Evolutionary conservation across 2,329 filamentous ascomycete species (phyloP).

Genomic region (Epichloe bromicola): DNA sequence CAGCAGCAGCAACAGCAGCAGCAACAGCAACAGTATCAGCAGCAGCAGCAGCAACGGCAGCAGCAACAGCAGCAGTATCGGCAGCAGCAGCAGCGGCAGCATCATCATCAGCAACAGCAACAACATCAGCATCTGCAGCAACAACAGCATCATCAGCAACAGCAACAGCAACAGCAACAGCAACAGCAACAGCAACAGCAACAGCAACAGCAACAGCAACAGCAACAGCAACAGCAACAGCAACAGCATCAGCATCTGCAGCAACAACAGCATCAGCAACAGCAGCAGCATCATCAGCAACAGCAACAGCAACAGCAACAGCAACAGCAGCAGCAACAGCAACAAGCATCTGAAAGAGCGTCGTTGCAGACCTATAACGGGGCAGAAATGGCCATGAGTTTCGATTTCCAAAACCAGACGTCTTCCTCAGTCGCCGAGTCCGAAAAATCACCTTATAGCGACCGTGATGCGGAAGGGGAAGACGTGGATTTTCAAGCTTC

Average conservation of each 20-base stretch:
- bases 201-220: fast-evolving
- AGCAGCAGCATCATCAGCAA: no score
- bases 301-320: no score
- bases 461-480: neutral
- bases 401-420: neutral
- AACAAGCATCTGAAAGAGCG: neutral
- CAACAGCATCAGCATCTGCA: no score
- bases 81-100: fast-evolving
- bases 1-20: fast-evolving
- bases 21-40: fast-evolving
- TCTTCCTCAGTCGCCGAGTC: neutral
- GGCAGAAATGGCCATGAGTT: neutral
- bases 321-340: neutral
- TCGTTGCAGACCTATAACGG: neutral
- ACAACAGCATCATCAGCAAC: fast-evolving
- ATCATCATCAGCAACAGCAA: fast-evolving
- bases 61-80: fast-evolving
- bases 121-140: no score
- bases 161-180: no score
- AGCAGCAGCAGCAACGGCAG: fast-evolving
- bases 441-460: neutral
- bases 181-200: neutral
- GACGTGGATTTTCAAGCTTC: neutral
- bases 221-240: fast-evolving
- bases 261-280: fast-evolving